These are phyloP conservation scores for Chloridella minuta DNA, from an alignment of 352 stramenopile genomes.

Conservation along the genomic window DNA sequence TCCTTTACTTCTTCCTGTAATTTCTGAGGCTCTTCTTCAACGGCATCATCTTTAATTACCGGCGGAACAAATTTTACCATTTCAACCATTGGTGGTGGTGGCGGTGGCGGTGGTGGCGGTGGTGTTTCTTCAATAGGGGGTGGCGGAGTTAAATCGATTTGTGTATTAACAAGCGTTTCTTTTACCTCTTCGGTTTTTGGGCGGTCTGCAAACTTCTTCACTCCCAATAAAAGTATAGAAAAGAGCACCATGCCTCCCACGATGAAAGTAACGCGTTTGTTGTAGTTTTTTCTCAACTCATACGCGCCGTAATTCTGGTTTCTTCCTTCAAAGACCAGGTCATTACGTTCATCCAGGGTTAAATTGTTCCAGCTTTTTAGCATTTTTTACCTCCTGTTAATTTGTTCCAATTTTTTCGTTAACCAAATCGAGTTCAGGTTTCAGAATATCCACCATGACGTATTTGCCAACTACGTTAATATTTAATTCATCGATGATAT, in stretches of 20 bases:
- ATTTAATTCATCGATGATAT: neutral
- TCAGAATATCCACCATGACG: neutral
- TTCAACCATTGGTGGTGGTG: neutral
- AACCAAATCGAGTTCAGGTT: neutral
- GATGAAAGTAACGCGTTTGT: neutral
- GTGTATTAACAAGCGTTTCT: neutral
- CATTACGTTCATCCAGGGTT: neutral
- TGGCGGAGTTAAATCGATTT: neutral
- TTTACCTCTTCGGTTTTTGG: neutral
- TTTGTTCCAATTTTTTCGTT: neutral
- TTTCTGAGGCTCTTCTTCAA: neutral
- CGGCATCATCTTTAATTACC: neutral
- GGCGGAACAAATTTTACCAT: neutral
- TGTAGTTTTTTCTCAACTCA: neutral
- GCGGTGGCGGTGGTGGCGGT: neutral
- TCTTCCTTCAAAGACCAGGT: neutral
- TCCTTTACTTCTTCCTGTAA: neutral
- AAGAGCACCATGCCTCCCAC: neutral
- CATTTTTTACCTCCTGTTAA: neutral
- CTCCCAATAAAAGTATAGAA: neutral
- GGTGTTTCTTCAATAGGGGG: neutral
- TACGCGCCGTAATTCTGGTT: neutral
- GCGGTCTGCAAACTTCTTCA: neutral
- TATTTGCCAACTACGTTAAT: constrained; percentile 2
- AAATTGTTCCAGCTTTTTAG: neutral